A percentile compares a stretch with the other conserved stretches of the same genome.
phyloP scores from a whole-genome alignment of 164 flowering plant genomes.

The Piper longum region DNA sequence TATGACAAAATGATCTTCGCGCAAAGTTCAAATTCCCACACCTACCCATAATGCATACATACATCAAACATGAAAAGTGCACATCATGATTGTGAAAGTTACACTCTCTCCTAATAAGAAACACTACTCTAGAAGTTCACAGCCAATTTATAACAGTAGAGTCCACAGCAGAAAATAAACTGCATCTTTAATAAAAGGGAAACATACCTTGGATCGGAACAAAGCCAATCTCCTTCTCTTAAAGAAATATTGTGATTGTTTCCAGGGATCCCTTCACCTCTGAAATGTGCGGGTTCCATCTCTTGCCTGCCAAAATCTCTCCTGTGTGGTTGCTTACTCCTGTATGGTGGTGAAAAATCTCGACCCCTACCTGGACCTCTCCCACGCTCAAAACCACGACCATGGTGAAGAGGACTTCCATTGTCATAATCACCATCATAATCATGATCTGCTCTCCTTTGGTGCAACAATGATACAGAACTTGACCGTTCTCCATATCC shows the following conservation, averaged over 20 bases:
- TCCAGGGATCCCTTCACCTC: slow-evolving; percentile 42
- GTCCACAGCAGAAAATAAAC: neutral
- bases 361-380: slow-evolving; percentile 60
- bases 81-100: too few relatives aligned
- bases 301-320: slow-evolving; percentile 50
- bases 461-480: slow-evolving; percentile 67
- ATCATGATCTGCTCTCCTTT: slow-evolving; percentile 43
- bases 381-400: slow-evolving; percentile 50
- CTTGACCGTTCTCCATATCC: slow-evolving; percentile 75
- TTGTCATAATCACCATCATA: slow-evolving; percentile 41
- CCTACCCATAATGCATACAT: slow-evolving; percentile 17
- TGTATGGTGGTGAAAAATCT: slow-evolving; percentile 54
- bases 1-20: slow-evolving; percentile 65
- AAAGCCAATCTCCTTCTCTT: slow-evolving; percentile 91
- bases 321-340: slow-evolving; percentile 44
- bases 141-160: neutral
- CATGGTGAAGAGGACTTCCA: slow-evolving; percentile 25
- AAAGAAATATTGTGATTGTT: slow-evolving; percentile 82
- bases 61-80: neutral
- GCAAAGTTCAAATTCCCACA: slow-evolving; percentile 85
- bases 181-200: neutral
- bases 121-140: neutral
- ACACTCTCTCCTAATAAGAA: too few relatives aligned
- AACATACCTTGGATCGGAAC: slow-evolving; percentile 74
- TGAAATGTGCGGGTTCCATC: slow-evolving; percentile 33